Base-by-base conservation (phyloP, 2,329 filamentous ascomycete species). In the Aspergillus tamarii region DNA sequence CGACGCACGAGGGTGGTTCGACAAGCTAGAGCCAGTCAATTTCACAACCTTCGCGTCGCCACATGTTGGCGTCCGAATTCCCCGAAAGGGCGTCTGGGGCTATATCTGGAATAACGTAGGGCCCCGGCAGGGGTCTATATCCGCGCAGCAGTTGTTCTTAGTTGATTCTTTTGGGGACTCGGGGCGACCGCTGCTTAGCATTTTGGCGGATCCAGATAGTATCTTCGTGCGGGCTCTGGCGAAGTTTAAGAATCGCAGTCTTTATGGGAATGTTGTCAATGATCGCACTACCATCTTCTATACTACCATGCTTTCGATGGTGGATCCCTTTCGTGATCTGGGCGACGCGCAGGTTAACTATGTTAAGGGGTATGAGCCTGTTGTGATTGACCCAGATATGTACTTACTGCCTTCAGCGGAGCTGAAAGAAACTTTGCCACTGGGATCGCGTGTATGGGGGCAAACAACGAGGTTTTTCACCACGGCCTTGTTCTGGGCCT, bases 11-110 rank as follows among this genome's bases (percentile, higher is more conserved):
- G 93, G 93, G 10, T 84, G 92, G 63, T 88, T 98, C 62, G 89
- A 96, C 62, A 84, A 85, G 63, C 84, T 98, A 30, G 85, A 93
- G 74, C 94, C 94, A 68, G 87, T 94, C 86, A 97, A 96, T 82
- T 97, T 98, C 78, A 92, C 91, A 2, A 97, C 94, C 1, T 97
- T 98, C 78, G 94, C 91, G 6, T 90, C 91, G 36, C 94, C 91
- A 28, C 91, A 94, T 78, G 84, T 94, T 9, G 91, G 91, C n/a
- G 90, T 91, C 1, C 84, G 90, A 57, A 87, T 88, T 1, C 91
- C 91, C 1, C 78, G 89, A 50, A 87, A 85, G 54, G 91, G 91
- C 19, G 85, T 85, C 80, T 83, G 85, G 62, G 89, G 88, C 73
- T 86, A 84, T 74, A 80, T 91, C 62, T 97, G 84, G 88, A 98